Evolutionary conservation across 768 basidiomycete genomes (phyloP), one percentile per base, ranked within the genome.

Genomic region (Leccinum obscurum): DNA sequence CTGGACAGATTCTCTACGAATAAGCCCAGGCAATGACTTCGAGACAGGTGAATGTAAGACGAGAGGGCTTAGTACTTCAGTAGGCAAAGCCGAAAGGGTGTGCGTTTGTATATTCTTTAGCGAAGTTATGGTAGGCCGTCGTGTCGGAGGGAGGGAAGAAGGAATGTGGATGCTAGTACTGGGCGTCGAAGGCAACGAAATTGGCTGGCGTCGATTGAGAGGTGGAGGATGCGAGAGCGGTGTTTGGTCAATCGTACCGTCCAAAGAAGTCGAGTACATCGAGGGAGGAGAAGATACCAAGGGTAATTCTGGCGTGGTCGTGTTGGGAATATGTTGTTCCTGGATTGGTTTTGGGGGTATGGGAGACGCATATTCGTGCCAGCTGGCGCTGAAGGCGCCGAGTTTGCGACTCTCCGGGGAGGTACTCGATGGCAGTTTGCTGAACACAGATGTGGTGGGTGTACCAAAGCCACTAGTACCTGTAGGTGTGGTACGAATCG

Each of bases 101-200:
- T 57, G 46, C 4, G 73, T 73, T 30, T 75, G 71, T 55, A 76
- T n/a, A 37, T 63, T 70, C 49, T 58, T 63, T 30, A 73, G 49
- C 13, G 69, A 62, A 3, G 56, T 59, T 26, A 66, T 62, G n/a
- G 66, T 57, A 20, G 69, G 65, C 13, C 68, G 69, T 20, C 67
- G 63, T 24, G 58, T 60, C 11, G 44, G 34, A 32, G 65, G 6
- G 6, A 62, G 20, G 14, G 66, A 56, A 3, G 66, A 14, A 35
- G 73, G 63, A 5, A 64, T 66, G 30, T 56, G 66, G 1, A 62
- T 6, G 20, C 66, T 59, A 14, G 66, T 62, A 39, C 70, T 75
- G 7, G 74, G 74, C 13, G 74, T 75, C 11, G 70, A n/a, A 3
- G 74, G 74, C n/a, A 75, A 56, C 3, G 75, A 76, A 30, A 75